Base-by-base conservation (phyloP, 257 asterid species). In the Perilla frutescens region DNA sequence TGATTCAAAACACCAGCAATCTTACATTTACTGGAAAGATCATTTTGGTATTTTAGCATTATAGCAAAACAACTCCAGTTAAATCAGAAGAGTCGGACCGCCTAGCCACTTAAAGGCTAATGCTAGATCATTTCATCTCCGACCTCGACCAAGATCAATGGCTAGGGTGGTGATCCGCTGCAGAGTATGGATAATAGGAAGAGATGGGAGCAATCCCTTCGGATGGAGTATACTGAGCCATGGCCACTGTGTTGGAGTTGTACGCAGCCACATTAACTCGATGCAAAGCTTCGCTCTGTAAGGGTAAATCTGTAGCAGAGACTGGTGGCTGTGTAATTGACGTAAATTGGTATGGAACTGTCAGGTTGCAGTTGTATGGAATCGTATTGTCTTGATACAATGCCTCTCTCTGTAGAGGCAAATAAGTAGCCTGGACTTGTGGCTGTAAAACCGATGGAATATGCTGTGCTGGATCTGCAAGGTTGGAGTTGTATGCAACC, bases 401-500 rank as follows among this genome's bases (percentile, higher is more conserved):
- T 62, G 50, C 36, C 14, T 62, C 50, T n/a, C 50, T 40, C 50
- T 40, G 36, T 7, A 1, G 34, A n/a, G 67, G 58, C 13, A 66
- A 11, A 66, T 32, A 8, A 47, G 72, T n/a, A 66, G n/a, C 71
- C 29, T 62, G 47, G 40, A 43, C 63, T 44, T 80, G 79, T 34
- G 81, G 71, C 71, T 73, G 85, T 45, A 43, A 6, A 55, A 47
- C 54, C 15, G 85, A 57, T 44, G 81, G 29, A 43, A 44, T 47
- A 68, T 77, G 72, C 14, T 73, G 79, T 43, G 70, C 68, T 4
- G 58, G 32, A 71, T 79, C 53, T 56, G 68, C 51, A 9, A 41
- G 41, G 66, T 67, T 59, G 71, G 68, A 43, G 74, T 73, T 69
- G 73, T 5, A 62, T 70, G 79, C 66, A 62, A 6, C 73, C 32